Conservation (phyloP, 768 basidiomycete genomes). For the Mycena crocata region DNA sequence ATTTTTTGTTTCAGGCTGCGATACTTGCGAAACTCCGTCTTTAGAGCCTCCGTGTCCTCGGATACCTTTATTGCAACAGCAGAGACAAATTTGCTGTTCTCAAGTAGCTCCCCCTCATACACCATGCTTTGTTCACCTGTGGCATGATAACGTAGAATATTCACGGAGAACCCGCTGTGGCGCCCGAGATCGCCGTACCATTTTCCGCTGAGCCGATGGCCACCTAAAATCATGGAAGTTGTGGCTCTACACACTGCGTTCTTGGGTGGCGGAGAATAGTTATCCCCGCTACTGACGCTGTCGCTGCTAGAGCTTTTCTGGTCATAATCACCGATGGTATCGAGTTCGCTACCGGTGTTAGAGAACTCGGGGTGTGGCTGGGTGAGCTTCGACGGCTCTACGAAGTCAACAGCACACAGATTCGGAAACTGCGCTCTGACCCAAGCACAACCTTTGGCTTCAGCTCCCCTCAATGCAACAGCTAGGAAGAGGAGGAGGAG, state of each 20-base stretch:
- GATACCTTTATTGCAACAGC: not conserved
- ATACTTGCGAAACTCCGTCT: not conserved
- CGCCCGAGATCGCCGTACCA: conserved; percentile 4
- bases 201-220: not conserved
- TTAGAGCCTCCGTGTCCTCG: not conserved
- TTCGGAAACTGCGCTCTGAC: not conserved
- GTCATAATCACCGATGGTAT: not conserved
- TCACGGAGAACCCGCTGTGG: not conserved
- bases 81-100: not conserved
- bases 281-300: not conserved
- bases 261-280: not conserved
- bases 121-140: conserved; percentile 10
- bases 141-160: not conserved
- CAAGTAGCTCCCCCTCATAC: not conserved
- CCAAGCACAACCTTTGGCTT: not conserved
- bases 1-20: not conserved
- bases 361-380: not conserved
- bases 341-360: conserved; percentile 6
- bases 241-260: not conserved
- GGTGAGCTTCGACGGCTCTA: not conserved
- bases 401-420: not conserved
- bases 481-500: conserved; percentile 20
- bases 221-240: not conserved
- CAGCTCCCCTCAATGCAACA: not conserved
- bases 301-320: not conserved